Base-by-base conservation (phyloP, 352 stramenopile species). In the Phytophthora pseudosyringae region DNA sequence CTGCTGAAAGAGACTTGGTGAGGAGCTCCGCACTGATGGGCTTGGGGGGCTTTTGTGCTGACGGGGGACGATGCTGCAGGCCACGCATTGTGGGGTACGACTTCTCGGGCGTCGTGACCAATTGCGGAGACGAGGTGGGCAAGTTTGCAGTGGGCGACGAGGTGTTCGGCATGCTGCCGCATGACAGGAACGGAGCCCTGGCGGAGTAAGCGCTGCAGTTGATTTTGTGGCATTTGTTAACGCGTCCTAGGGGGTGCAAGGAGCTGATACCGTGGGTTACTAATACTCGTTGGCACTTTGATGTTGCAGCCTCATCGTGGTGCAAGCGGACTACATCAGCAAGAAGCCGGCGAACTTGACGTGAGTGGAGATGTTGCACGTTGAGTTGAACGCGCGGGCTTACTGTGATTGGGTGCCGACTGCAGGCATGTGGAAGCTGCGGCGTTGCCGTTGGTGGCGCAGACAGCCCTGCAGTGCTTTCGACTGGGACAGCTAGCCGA, bases 91-190 rank as follows among this genome's bases (percentile, higher is more conserved):
- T 92, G 10, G 85, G 85, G 2, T 92, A 92, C 41, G 85, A 94
- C 52, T 70, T 92, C 15, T 88, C 81, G 9, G 85, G 85, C 12
- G 76, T 91, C 28, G 75, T 94, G 0, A 69, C 71, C 29, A 59
- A 73, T 18, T 86, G 74, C 50, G 85, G 85, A 36, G 63, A 76
- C 9, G 71, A 76, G 4, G 83, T 88, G 29, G 83, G 68, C 51
- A 85, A 76, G 63, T 91, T 92, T 54, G 51, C 55, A 48, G 40
- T 75, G 29, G 83, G 81, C 21, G 83, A 94, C 29, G 67, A 88
- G 45, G 86, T 94, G 16, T 94, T 88, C 57, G 80, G 79, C 31
- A 91, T 91, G 78, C 55, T 92, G 40, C 78, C 83, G 18, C 80
- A 90, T 59, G 68, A 86, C 60, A 69, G 57, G 62, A 89, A 82